Percentiles rank a stretch among this genome's conserved stretches.
Evolutionary conservation across 331 rosid species (phyloP).

Genomic region (Phaseolus coccineus): DNA sequence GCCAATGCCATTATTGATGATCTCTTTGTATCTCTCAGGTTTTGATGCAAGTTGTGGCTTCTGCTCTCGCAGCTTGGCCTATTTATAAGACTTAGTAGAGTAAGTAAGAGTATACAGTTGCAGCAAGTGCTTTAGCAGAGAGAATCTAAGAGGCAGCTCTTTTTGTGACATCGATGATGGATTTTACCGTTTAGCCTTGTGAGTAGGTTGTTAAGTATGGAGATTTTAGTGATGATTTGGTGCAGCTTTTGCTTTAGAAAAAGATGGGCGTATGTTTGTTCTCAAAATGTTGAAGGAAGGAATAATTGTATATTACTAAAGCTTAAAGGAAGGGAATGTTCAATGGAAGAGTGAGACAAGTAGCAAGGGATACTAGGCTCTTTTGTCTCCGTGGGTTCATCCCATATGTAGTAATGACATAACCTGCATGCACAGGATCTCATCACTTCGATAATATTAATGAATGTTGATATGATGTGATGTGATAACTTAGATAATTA

Average conservation of each 20-base stretch:
- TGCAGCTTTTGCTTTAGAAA: conserved; percentile 47
- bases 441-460: neutral
- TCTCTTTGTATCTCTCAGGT: neutral
- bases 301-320: conserved; percentile 33
- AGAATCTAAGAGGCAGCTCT: neutral
- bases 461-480: neutral
- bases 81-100: conserved; percentile 36
- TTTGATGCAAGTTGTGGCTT: conserved; percentile 33
- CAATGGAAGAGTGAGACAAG: neutral
- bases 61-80: neutral
- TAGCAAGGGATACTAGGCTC: neutral
- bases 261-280: conserved; percentile 19
- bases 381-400: neutral
- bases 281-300: conserved; percentile 44
- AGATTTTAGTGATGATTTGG: conserved; percentile 19
- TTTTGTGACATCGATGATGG: neutral
- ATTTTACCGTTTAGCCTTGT: neutral
- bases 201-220: neutral
- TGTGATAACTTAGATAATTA: too few species aligned
- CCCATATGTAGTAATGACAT: too few species aligned
- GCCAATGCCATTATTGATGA: neutral
- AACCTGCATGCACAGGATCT: neutral
- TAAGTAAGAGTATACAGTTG: neutral
- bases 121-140: neutral
- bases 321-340: conserved; percentile 39